These are phyloP conservation scores for Diaporthe amygdali DNA, from an alignment of 2,329 filamentous ascomycete genomes.

Conservation along the genomic window DNA sequence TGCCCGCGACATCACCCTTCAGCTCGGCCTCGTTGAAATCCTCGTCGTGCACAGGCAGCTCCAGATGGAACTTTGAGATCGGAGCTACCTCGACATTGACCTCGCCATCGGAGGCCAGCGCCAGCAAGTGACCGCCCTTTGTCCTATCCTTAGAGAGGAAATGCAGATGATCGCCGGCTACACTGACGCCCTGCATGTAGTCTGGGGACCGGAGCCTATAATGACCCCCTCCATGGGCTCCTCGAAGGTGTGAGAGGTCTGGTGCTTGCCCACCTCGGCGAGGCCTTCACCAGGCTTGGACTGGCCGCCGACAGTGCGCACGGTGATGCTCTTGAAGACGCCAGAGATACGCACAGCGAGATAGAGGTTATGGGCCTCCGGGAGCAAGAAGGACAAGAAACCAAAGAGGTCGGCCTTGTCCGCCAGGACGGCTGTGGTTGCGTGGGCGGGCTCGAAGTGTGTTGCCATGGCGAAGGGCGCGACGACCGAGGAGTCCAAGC, in stretches of 20 bases:
- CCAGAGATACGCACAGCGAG: slow-evolving; percentile 37
- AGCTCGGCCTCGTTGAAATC: slow-evolving; percentile 38
- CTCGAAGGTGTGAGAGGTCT: slow-evolving; percentile 36
- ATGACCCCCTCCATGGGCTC: slow-evolving; percentile 33
- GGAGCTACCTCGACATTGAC: slow-evolving; percentile 35
- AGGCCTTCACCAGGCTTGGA: slow-evolving; percentile 33
- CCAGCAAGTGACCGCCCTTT: slow-evolving; percentile 38
- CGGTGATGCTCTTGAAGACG: slow-evolving; percentile 34
- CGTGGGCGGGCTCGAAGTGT: slow-evolving; percentile 33
- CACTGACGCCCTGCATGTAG: slow-evolving; percentile 40
- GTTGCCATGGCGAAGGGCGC: slow-evolving; percentile 41
- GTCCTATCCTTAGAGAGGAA: slow-evolving; percentile 39
- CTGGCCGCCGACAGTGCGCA: slow-evolving; percentile 40
- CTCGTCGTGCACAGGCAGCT: slow-evolving; percentile 38
- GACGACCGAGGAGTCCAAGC: slow-evolving; percentile 29
- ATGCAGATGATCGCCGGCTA: slow-evolving; percentile 40
- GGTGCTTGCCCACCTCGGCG: slow-evolving; percentile 33
- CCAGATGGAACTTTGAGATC: slow-evolving; percentile 36
- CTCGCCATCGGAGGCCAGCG: slow-evolving; percentile 35
- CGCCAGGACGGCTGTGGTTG: slow-evolving; percentile 27
- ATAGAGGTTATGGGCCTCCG: slow-evolving; percentile 35
- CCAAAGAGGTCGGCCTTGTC: slow-evolving; percentile 35
- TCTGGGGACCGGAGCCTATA: slow-evolving; percentile 37
- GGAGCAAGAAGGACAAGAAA: slow-evolving; percentile 32
- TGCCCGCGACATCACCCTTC: slow-evolving; percentile 34